Base-by-base conservation (phyloP, 108 stramenopile genomes). In the Pseudonitzschia multiseries region DNA sequence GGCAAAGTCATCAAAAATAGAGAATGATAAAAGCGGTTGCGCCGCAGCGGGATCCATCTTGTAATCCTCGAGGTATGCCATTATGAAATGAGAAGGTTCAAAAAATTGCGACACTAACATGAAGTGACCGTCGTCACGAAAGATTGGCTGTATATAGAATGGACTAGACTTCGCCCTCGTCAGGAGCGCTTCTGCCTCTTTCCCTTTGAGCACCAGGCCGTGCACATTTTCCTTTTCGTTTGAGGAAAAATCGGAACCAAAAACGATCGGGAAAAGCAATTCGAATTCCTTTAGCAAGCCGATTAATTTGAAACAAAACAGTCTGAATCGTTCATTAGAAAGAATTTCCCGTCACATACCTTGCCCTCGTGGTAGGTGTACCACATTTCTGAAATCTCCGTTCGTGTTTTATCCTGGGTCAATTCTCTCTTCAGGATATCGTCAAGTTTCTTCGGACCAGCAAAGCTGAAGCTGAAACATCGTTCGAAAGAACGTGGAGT, bases 41-140 rank as follows among this genome's bases (percentile, higher is more conserved):
- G 93, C 93, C 29, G 72, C 64, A 24, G 80, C 54, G 9, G 93
- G 93, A 83, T 94, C 93, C 86, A 89, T 89, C 61, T 87, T 89
- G 74, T 91, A 94, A 68, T 94, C 93, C 70, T 94, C 93, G 1
- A 94, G 71, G 69, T 87, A 88, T 9, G 93, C 90, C 65, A 94
- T 73, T 9, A 91, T 69, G 73, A 94, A 94, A 70, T 90, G 81
- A 59, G 74, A 73, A 18, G 90, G 90, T 67, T 79, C 66, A 74
- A 88, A 86, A 69, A 91, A 94, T 79, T 94, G 90, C 65, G 84
- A 86, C 10, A 94, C 60, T 57, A 94, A 66, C 86, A 89, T 91
- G 69, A 94, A 94, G 62, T 84, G 89, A 20, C 93, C 86, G 67
- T 88, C 85, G 21, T 91, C 90, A 40, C 93, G 84, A 81, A 94